Base-by-base conservation (phyloP, 108 stramenopile species). In the Epithemia pelagica region DNA sequence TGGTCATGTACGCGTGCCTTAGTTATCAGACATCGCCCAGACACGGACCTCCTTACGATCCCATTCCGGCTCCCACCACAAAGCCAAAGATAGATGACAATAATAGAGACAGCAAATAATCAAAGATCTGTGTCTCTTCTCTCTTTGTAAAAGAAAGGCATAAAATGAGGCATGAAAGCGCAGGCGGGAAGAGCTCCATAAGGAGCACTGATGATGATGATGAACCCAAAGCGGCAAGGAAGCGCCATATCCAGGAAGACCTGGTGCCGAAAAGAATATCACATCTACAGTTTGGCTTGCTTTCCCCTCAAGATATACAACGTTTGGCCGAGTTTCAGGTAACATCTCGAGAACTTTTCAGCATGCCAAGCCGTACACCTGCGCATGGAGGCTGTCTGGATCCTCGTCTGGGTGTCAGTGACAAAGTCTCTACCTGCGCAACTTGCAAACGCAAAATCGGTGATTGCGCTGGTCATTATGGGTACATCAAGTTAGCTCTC, bases 401-500 rank as follows among this genome's bases (percentile, higher is more conserved):
- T 69, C 82, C 91, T 10, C 81, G 97, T 0, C 71, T 99, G 32
- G 99, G 99, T n/a, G 94, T 97, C 0, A 85, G 82, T 19, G 96
- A 97, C 76, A 98, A 98, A 66, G 69, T 74, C 1, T 75, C 81
- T 29, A 78, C 83, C 22, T 99, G 97, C 69, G 71, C 80, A 52
- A 99, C 99, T 5, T 98, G 99, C 76, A 89, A 95, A 75, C 72
- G 71, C 18, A 95, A 94, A 74, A 66, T 96, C 61, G 84, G 81
- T 27, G 96, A 97, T 74, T 97, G 97, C 75, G 95, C 96, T 0
- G 98, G 98, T 2, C 96, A 97, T 68, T 99, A 82, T 72, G 98
- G 97, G 0, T 92, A 95, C 79, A 96, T 99, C 66, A 79, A 86
- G 32, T 72, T 99, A 30, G 90, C 94, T 15, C 82, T 99, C 54